Evolutionary conservation across 257 asterid genomes (phyloP).

Genomic region (Nicotiana tabacum): DNA sequence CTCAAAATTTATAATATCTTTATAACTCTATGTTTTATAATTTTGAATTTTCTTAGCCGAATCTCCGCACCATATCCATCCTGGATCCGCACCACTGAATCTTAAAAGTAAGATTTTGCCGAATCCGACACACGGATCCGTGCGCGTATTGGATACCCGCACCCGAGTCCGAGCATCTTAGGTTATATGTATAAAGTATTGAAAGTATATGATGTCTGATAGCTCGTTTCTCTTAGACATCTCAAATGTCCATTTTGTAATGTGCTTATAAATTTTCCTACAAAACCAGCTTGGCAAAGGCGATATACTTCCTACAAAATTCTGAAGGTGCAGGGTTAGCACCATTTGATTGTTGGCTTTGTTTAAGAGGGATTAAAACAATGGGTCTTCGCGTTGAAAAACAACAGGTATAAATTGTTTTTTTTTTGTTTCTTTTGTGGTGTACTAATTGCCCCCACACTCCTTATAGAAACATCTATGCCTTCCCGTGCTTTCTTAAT

Average conservation of each 20-base stretch:
- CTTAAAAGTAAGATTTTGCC: no score
- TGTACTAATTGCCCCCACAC: background rate
- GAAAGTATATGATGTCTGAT: background rate
- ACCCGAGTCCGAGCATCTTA: no score
- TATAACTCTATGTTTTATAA: no score
- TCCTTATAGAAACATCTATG: background rate
- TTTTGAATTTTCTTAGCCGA: no score
- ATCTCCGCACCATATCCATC: no score
- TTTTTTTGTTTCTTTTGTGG: background rate
- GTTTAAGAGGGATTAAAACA: slow-evolving; percentile 86
- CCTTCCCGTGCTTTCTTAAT: no score
- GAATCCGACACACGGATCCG: no score
- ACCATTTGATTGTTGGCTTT: slow-evolving; percentile 98
- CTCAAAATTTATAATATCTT: no score
- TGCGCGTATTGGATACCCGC: no score
- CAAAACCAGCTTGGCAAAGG: slow-evolving; percentile 58
- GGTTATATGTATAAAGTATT: background rate
- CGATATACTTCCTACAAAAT: slow-evolving; percentile 74
- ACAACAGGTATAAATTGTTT: slow-evolving; percentile 60
- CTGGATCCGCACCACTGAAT: no score
- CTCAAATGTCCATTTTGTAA: background rate
- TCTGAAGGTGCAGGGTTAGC: slow-evolving; percentile 95
- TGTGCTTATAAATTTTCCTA: background rate
- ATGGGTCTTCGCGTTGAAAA: slow-evolving; percentile 86
- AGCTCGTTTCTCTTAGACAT: background rate